A percentile compares a stretch with the other conserved stretches of the same genome.
Conservation (phyloP, 2,329 filamentous ascomycete genomes). For the Magnaporthiopsis incrustans region DNA sequence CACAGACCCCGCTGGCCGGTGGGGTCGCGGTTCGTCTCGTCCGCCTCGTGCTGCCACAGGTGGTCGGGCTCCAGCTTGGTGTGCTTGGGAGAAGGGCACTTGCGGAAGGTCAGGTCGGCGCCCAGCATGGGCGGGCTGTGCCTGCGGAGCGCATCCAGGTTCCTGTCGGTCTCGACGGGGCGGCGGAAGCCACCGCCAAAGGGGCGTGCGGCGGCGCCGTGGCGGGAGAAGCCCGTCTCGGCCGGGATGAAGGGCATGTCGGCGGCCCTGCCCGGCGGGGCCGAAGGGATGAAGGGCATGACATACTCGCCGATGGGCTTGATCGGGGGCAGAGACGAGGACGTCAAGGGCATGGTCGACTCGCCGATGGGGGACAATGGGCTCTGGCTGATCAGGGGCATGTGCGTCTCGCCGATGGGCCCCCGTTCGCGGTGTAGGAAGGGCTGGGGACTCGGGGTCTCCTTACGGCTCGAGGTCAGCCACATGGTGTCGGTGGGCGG, state of each 20-base stretch:
- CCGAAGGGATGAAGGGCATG: slow-evolving; percentile 25
- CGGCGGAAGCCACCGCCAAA: slow-evolving; percentile 32
- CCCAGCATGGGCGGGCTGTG: slow-evolving; percentile 81
- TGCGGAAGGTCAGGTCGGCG: slow-evolving; percentile 68
- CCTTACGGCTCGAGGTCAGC: slow-evolving; percentile 21
- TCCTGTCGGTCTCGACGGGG: slow-evolving; percentile 37
- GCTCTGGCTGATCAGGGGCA: slow-evolving; percentile 23
- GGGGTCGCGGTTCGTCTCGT: slow-evolving; percentile 44
- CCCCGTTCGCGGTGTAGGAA: slow-evolving; percentile 10
- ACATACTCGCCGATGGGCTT: slow-evolving; percentile 22
- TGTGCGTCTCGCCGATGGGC: slow-evolving; percentile 23
- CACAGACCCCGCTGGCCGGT: slow-evolving; percentile 62
- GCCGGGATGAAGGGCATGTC: slow-evolving; percentile 20
- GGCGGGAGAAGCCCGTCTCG: slow-evolving; percentile 32
- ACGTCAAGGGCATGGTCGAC: slow-evolving; percentile 15
- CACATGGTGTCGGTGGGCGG: slow-evolving; percentile 27
- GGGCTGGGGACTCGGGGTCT: slow-evolving; percentile 13
- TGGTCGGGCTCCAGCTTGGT: slow-evolving; percentile 79
- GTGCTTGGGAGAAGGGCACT: slow-evolving; percentile 73
- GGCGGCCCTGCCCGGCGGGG: slow-evolving; percentile 17
- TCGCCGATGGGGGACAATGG: slow-evolving; percentile 21
- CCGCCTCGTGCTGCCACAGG: slow-evolving; percentile 38
- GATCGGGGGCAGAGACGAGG: slow-evolving; percentile 14
- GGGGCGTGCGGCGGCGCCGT: slow-evolving; percentile 15
- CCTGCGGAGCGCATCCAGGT: slow-evolving; percentile 41